These are phyloP conservation scores for Edaphochlamys debaryana DNA, from an alignment of 139 green algal genomes.

Conservation along the genomic window DNA sequence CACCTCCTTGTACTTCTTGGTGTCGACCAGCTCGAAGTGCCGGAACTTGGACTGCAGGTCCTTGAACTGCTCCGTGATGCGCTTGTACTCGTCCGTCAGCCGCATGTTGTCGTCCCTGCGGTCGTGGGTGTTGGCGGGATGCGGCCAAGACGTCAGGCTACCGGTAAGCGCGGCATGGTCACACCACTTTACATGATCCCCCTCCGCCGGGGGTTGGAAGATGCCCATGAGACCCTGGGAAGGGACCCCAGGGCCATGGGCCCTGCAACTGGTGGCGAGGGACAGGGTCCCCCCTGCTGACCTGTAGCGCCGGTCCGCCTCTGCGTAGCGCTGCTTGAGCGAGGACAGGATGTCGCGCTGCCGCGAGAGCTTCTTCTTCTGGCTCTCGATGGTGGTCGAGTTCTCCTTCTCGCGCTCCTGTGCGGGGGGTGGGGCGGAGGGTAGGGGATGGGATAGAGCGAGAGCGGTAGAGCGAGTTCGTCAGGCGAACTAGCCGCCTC, in stretches of 20 bases:
- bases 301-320: constrained; percentile 48
- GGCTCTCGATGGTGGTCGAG: constrained; percentile 79
- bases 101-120: constrained; percentile 30
- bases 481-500: too few relatives aligned
- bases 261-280: too few relatives aligned
- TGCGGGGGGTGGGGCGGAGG: neutral
- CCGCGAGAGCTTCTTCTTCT: constrained; percentile 85
- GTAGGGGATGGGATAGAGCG: too few relatives aligned
- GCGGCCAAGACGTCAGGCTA: too few relatives aligned
- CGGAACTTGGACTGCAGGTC: constrained; percentile 86
- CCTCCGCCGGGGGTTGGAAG: too few relatives aligned
- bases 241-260: too few relatives aligned
- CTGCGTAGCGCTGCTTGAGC: constrained; percentile 70
- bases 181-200: too few relatives aligned
- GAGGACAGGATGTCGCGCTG: constrained; percentile 78
- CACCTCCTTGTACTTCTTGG: constrained; percentile 61
- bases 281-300: too few relatives aligned
- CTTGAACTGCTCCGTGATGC: constrained; percentile 90
- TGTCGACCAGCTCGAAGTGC: constrained; percentile 79
- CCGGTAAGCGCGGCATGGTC: too few relatives aligned
- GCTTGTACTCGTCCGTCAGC: constrained; percentile 88
- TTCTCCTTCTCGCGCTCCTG: constrained; percentile 56
- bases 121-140: too few relatives aligned
- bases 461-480: too few relatives aligned
- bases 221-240: too few relatives aligned